Evolutionary conservation across 2,329 filamentous ascomycete species (phyloP).

Genomic region (Aspergillus persii): DNA sequence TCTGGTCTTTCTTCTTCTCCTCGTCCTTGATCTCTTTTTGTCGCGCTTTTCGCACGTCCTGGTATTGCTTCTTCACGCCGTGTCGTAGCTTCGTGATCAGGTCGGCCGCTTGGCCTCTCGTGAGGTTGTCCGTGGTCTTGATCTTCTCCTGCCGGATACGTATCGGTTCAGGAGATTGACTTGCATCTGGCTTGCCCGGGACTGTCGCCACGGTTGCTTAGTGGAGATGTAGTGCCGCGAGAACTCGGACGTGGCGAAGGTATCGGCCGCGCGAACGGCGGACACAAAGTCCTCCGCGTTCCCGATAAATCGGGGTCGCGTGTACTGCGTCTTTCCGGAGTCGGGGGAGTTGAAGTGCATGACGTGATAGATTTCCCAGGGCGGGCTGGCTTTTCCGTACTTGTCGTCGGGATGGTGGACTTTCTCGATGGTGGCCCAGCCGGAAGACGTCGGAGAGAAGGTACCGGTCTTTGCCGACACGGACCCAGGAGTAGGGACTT

Average conservation of each 20-base stretch:
- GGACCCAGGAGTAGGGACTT: constrained; percentile 79
- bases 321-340: constrained; percentile 55
- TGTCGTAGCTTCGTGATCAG: constrained; percentile 92
- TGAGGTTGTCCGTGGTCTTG: constrained; percentile 50
- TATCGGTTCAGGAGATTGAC: constrained; percentile 43
- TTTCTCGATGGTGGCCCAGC: constrained; percentile 57
- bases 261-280: constrained; percentile 83
- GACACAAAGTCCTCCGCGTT: constrained; percentile 65
- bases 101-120: constrained; percentile 77
- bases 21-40: constrained; percentile 12
- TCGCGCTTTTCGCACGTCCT: constrained; percentile 35
- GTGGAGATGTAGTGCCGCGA: constrained; percentile 65
- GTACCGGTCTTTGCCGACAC: constrained; percentile 67
- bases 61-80: constrained; percentile 68
- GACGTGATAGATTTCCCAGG: constrained; percentile 35
- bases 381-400: constrained; percentile 1
- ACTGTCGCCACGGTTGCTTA: constrained; percentile 66
- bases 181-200: constrained; percentile 57
- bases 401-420: background rate
- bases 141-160: constrained; percentile 21
- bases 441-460: constrained; percentile 65
- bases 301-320: constrained; percentile 67
- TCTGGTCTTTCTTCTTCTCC: background rate
- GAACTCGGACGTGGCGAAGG: constrained; percentile 67
- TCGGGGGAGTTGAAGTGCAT: constrained; percentile 27